Evolutionary conservation across 2,329 filamentous ascomycete species (phyloP).

Genomic region (Botrytis porri): DNA sequence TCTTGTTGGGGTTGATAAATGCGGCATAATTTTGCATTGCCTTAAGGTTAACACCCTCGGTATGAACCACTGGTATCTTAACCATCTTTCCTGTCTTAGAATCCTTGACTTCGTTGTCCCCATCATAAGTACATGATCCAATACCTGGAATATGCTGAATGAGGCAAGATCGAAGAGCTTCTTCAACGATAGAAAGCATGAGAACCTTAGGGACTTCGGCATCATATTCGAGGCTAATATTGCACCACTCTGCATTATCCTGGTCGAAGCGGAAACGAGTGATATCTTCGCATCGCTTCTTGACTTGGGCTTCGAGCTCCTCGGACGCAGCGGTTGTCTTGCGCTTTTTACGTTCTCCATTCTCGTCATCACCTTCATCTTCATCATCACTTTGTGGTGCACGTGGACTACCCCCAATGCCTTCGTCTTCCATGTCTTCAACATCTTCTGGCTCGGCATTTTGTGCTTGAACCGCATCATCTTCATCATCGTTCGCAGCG

Average conservation of each 20-base stretch:
- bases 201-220: constrained; percentile 81
- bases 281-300: constrained; percentile 62
- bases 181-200: constrained; percentile 87
- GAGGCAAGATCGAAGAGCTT: constrained; percentile 71
- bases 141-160: constrained; percentile 85
- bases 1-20: constrained; percentile 78
- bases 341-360: constrained; percentile 24
- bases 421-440: constrained; percentile 50
- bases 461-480: constrained; percentile 67
- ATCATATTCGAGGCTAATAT: constrained; percentile 80
- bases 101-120: constrained; percentile 54
- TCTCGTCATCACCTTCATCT: constrained; percentile 40
- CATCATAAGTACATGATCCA: constrained; percentile 65
- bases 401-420: constrained; percentile 49
- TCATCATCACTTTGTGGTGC: constrained; percentile 37
- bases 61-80: constrained; percentile 62
- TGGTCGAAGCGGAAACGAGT: constrained; percentile 79
- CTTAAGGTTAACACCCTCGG: constrained; percentile 80
- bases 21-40: constrained; percentile 89
- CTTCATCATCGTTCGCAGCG: constrained; percentile 88
- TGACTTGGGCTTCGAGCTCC: constrained; percentile 60
- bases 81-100: constrained; percentile 47
- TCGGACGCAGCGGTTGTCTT: constrained; percentile 29
- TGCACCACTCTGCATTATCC: constrained; percentile 67
- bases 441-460: constrained; percentile 56